phyloP scores from a whole-genome alignment of 1,284 basidiomycete genomes.

The Ceraceosorus guamensis region DNA sequence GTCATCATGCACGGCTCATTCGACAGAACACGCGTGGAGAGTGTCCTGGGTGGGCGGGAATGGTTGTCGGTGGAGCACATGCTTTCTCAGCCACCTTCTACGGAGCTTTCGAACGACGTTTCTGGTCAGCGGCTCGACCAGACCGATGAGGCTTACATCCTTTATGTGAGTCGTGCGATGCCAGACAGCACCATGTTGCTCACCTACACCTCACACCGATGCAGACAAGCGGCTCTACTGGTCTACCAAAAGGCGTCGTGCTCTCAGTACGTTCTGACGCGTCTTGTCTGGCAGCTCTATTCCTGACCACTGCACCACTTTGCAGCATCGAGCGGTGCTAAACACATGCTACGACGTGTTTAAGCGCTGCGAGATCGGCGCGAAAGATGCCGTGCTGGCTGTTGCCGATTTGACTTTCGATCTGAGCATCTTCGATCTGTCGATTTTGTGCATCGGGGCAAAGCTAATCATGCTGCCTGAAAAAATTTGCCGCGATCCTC shows the following conservation, averaged over 20 bases:
- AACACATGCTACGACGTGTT: neutral
- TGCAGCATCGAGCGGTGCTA: neutral
- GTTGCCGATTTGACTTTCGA: neutral
- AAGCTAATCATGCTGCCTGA: neutral
- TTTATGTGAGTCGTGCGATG: too few relatives aligned
- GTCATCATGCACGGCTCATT: too few relatives aligned
- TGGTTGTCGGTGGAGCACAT: too few relatives aligned
- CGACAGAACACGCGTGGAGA: too few relatives aligned
- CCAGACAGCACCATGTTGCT: too few relatives aligned
- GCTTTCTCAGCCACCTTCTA: too few relatives aligned
- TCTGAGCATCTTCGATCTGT: neutral
- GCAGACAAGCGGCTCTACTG: conserved; percentile 33
- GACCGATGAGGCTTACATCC: too few relatives aligned
- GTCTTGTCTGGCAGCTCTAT: too few relatives aligned
- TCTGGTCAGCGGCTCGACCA: too few relatives aligned
- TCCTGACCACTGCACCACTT: too few relatives aligned
- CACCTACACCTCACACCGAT: neutral
- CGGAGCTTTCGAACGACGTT: too few relatives aligned
- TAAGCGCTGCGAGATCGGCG: neutral
- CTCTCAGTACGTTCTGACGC: neutral
- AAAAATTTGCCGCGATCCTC: neutral
- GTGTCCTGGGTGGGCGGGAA: too few relatives aligned
- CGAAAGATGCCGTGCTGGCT: neutral
- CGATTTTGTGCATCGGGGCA: neutral
- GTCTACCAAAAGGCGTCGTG: conserved; percentile 35